A percentile compares a stretch with the other conserved stretches of the same genome.
phyloP scores from a whole-genome alignment of 495 filamentous ascomycete species.

The Podospora sp. region DNA sequence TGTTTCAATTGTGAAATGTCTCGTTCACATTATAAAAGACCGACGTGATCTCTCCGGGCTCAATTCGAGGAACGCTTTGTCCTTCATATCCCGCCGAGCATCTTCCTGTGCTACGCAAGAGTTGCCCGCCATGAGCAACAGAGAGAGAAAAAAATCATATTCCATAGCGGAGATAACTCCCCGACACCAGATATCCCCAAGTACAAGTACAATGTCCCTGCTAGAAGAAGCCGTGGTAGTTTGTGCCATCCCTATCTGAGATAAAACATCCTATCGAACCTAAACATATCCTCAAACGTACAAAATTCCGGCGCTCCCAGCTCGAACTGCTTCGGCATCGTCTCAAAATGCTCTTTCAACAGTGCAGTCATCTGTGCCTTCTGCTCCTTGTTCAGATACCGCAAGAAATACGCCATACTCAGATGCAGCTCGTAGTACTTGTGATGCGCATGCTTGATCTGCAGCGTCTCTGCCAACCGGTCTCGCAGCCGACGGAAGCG shows the following conservation, averaged over 20 bases:
- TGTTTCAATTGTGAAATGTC: too few relatives aligned
- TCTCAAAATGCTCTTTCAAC: conserved; percentile 14
- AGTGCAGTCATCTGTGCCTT: conserved; percentile 14
- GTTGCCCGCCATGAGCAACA: too few relatives aligned
- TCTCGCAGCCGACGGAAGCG: conserved; percentile 25
- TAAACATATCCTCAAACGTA: conserved; percentile 29
- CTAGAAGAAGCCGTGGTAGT: too few relatives aligned
- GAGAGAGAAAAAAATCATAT: too few relatives aligned
- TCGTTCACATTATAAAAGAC: too few relatives aligned
- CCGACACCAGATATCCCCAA: background rate
- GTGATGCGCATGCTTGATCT: conserved; percentile 22
- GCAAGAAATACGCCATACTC: conserved; percentile 28
- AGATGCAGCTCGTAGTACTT: conserved; percentile 28
- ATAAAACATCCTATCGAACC: conserved; percentile 26
- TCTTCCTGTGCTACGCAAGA: too few relatives aligned
- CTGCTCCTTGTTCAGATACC: conserved; percentile 17
- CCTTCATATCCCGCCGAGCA: too few relatives aligned
- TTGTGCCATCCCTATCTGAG: conserved; percentile 11
- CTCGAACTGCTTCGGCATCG: conserved; percentile 25
- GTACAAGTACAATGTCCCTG: background rate
- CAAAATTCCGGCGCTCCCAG: conserved; percentile 32
- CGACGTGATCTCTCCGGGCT: too few relatives aligned
- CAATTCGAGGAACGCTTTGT: too few relatives aligned
- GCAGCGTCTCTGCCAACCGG: conserved; percentile 20
- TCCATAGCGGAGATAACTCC: background rate